A percentile compares a stretch with the other conserved stretches of the same genome.
phyloP scores from a whole-genome alignment of 306 rosid genomes.

The peach (Prunus persica) region DNA sequence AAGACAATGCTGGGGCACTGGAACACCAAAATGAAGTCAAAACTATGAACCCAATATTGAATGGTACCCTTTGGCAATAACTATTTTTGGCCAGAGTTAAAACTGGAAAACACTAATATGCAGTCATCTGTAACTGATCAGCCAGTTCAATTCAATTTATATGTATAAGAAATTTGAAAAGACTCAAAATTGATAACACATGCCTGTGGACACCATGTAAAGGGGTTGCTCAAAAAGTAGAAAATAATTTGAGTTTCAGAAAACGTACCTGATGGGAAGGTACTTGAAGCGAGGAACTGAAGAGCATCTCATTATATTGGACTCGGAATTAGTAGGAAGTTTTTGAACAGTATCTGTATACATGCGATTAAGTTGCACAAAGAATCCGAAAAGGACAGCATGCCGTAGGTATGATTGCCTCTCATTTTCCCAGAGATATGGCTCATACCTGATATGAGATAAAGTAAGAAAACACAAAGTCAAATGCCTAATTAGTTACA shows the following conservation, averaged over 20 bases:
- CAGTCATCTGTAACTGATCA: neutral
- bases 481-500: neutral
- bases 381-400: slow-evolving; percentile 97
- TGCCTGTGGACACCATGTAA: slow-evolving; percentile 1
- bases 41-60: slow-evolving; percentile 16
- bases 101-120: neutral
- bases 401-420: slow-evolving; percentile 87
- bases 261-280: slow-evolving; percentile 92
- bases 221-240: slow-evolving; percentile 9
- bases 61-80: neutral
- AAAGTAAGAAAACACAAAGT: slow-evolving; percentile 13
- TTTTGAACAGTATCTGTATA: slow-evolving; percentile 89
- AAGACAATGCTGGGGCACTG: slow-evolving; percentile 96
- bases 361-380: slow-evolving; percentile 92
- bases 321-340: slow-evolving; percentile 92
- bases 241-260: slow-evolving; percentile 5
- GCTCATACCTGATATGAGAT: slow-evolving; percentile 64
- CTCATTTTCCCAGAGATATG: slow-evolving; percentile 98
- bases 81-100: neutral
- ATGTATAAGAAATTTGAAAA: neutral
- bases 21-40: slow-evolving; percentile 25
- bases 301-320: slow-evolving; percentile 94
- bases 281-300: slow-evolving; percentile 95
- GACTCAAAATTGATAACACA: slow-evolving; percentile 3
- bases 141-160: neutral